phyloP scores from a whole-genome alignment of 108 stramenopile genomes.

The Nannochloropsis gaditana region DNA sequence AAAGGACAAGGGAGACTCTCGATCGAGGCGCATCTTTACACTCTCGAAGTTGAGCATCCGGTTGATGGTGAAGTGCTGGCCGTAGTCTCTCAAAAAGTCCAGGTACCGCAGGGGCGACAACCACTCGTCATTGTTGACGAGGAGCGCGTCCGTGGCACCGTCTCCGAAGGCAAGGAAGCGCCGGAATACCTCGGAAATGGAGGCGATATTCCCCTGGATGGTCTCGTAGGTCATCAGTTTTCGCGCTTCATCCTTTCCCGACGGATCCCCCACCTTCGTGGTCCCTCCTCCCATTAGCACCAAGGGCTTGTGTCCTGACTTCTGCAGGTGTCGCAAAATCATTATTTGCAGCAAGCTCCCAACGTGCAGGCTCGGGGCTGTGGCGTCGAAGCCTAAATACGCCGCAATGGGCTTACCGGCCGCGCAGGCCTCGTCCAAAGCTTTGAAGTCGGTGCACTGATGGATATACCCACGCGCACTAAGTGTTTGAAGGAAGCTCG shows the following conservation, averaged over 20 bases:
- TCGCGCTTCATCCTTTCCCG: constrained; percentile 89
- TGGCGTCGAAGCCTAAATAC: constrained; percentile 97
- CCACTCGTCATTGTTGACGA: constrained; percentile 97
- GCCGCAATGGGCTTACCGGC: constrained; percentile 49
- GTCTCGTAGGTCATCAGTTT: constrained; percentile 71
- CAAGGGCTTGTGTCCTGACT: constrained; percentile 73
- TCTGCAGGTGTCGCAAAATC: constrained; percentile 87
- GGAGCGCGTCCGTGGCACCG: constrained; percentile 49
- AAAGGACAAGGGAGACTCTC: constrained; percentile 86
- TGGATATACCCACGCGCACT: constrained; percentile 50
- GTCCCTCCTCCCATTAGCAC: constrained; percentile 92
- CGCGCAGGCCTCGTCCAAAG: constrained; percentile 44
- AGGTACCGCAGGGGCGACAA: constrained; percentile 69
- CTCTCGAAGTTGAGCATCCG: constrained; percentile 90
- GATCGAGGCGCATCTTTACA: constrained; percentile 78
- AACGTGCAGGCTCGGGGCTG: constrained; percentile 92
- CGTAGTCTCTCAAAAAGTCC: constrained; percentile 88
- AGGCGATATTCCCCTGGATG: constrained; percentile 66
- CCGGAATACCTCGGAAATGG: constrained; percentile 72
- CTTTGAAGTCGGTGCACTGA: constrained; percentile 54
- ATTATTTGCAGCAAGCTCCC: constrained; percentile 93
- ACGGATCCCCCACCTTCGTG: constrained; percentile 93
- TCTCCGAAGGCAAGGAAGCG: constrained; percentile 69
- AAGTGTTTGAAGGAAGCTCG: constrained; percentile 43
- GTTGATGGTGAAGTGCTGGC: constrained; percentile 92